Evolutionary conservation across 1,284 basidiomycete genomes (phyloP).

Genomic region (Vanrija pseudolonga): DNA sequence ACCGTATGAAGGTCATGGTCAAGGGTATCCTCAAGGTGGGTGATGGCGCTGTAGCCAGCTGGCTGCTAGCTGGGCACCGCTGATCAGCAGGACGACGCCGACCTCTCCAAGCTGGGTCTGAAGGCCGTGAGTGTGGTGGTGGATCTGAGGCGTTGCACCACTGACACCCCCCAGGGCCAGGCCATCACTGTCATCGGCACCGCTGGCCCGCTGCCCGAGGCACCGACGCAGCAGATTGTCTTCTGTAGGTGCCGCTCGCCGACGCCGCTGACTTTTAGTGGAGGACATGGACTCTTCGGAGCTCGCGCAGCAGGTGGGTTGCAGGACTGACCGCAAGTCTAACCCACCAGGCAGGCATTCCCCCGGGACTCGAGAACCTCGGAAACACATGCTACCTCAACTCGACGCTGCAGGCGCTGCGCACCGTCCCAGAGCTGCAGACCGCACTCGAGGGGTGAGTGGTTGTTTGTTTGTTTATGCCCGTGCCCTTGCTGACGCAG

Average conservation of each 20-base stretch:
- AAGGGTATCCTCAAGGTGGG: constrained; percentile 61
- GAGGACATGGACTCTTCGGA: constrained; percentile 81
- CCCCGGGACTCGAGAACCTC: constrained; percentile 34
- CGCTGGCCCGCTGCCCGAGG: constrained; percentile 83
- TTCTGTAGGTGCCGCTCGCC: constrained; percentile 58
- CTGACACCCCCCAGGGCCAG: constrained; percentile 55
- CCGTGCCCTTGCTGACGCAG: too few species aligned
- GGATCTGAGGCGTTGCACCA: neutral
- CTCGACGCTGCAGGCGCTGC: constrained; percentile 85
- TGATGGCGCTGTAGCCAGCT: neutral
- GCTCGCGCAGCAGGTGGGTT: constrained; percentile 69
- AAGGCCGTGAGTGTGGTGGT: constrained; percentile 60
- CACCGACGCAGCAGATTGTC: constrained; percentile 70
- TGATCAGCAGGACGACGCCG: constrained; percentile 67
- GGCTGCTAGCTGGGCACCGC: too few species aligned
- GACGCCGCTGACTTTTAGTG: constrained; percentile 19
- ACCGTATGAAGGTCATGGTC: constrained; percentile 96
- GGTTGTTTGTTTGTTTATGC: neutral
- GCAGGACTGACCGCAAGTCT: neutral
- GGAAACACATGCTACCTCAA: constrained; percentile 72
- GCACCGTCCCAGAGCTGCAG: constrained; percentile 84
- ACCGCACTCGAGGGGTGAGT: constrained; percentile 61
- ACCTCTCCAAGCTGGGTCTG: constrained; percentile 74
- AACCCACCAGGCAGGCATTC: constrained; percentile 56
- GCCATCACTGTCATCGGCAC: constrained; percentile 69